Evolutionary conservation across 352 stramenopile species (phyloP), one percentile per base, ranked within the genome.

Genomic region (Aphanomyces euteiches): DNA sequence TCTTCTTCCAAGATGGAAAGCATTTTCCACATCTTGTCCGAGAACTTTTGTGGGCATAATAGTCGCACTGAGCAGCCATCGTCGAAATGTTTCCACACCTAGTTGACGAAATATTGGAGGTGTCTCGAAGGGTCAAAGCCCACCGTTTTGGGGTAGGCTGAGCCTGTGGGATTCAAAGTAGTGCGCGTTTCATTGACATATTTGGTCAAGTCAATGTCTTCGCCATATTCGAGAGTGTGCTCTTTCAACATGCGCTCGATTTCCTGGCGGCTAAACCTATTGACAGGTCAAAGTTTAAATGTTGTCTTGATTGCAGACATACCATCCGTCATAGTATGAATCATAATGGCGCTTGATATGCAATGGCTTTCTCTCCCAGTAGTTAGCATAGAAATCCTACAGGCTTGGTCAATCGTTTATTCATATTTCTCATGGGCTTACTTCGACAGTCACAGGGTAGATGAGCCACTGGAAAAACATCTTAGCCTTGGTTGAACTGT

Each of bases 21-120:
- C 61, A 98, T 75, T 47, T 93, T 83, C 82, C 95, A 97, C 10
- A 96, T 77, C 37, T 75, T 40, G 57, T 92, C 81, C 12, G 77
- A 89, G 67, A 97, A 96, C 74, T 98, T 94, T 72, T 98, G 94
- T n/a, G 95, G 94, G 77, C 93, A 97, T 21, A 98, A 73, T 3
- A 98, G 70, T 39, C 95, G 87, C 66, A 98, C 77, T 0, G 94
- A 98, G 72, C 88, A 97, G 17, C 90, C 89, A 19, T 95, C 82
- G 3, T 86, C 76, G 71, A 84, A 96, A 77, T 91, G 79, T 67
- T 88, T 85, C 84, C 84, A 91, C 69, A 96, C 86, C 50, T 58
- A 28, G 17, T 37, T 50, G 10, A 50, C 17, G 10, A 58, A 37
- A 56, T 75, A 72, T 15, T 45, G 45, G 8, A 47, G 43, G 56